Base-by-base conservation (phyloP, 129 eudicot genomes). In the Arctium minus region DNA sequence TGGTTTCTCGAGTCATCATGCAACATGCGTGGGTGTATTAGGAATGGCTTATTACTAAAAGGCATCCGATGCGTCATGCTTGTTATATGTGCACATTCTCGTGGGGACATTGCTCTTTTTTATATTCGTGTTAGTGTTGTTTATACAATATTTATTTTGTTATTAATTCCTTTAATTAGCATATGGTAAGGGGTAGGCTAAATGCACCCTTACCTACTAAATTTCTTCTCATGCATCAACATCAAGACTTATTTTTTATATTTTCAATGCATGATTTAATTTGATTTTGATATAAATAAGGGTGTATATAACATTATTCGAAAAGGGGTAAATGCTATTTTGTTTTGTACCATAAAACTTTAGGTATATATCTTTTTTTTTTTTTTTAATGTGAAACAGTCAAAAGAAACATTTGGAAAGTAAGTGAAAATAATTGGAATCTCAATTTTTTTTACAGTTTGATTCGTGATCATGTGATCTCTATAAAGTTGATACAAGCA, bases 291-390 rank as follows among this genome's bases (percentile, higher is more conserved):
- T 33, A 33, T 33, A 33, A 33, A 33, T 33, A 33, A 33, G 36
- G 36, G 36, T 33, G 36, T 22, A 22, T 22, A 22, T 22, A 22
- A 22, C 27, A 22, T 22, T 22, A 22, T 22, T 0, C 0, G 27
- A 22, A 22, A 22, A 22, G 27, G 27, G 27, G 27, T 42, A n/a
- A 3, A 62, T 60, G 39, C 10, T 78, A 27, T 78, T 9, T 78
- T 78, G 31, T 38, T 62, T 78, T 67, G 64, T 78, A 67, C 82
- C 36, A 76, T n/a, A 76, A 17, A 31, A 65, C 27, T 71, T 71
- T 7, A 71, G 48, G 48, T 70, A 8, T 15, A 4, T n/a, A 32
- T 33, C 4, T 35, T 22, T 22, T 3, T 35, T 22, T 22, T 3
- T 35, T 72, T 72, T 35, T 6, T 30, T 56, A 48, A 72, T 36